These are phyloP conservation scores for Flagelloscypha sp. DNA, from an alignment of 768 basidiomycete species.

Conservation along the genomic window DNA sequence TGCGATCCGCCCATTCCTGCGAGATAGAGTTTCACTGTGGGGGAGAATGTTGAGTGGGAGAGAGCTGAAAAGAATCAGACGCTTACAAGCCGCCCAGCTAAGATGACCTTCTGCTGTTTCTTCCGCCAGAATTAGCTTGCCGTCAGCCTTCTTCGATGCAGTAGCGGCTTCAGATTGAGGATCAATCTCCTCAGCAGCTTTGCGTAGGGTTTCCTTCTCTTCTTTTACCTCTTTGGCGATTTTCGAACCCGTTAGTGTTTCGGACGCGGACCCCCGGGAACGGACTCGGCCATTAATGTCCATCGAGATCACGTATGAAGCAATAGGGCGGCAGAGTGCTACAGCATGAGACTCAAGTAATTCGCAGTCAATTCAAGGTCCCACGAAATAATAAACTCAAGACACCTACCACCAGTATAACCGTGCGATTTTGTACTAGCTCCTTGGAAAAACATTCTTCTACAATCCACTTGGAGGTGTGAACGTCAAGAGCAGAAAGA, in stretches of 20 bases:
- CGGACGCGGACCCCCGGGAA: conserved; percentile 41
- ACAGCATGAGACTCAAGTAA: conserved; percentile 40
- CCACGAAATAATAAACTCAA: neutral
- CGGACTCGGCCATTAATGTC: conserved; percentile 43
- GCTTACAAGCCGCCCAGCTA: conserved; percentile 37
- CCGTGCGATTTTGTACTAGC: conserved; percentile 31
- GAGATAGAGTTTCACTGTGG: conserved; percentile 32
- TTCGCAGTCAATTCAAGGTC: conserved; percentile 18
- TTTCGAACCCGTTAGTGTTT: too few species aligned
- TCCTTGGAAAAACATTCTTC: conserved; percentile 36
- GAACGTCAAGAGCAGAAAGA: conserved; percentile 52
- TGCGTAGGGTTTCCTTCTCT: conserved; percentile 20
- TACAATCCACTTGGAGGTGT: conserved; percentile 44
- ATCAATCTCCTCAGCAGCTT: conserved; percentile 19
- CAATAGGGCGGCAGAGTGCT: conserved; percentile 43
- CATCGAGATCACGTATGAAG: conserved; percentile 49
- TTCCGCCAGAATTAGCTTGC: conserved; percentile 58
- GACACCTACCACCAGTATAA: conserved; percentile 36
- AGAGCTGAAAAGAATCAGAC: conserved; percentile 2
- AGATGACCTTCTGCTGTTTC: conserved; percentile 56
- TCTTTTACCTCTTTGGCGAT: conserved; percentile 21
- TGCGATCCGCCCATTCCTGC: conserved; percentile 27
- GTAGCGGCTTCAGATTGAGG: conserved; percentile 10
- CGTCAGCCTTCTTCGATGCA: conserved; percentile 24
- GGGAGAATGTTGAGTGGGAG: too few species aligned